Evolutionary conservation across 169 alveolate species (phyloP).

Genomic region (Pseudocohnilembus persalinus): DNA sequence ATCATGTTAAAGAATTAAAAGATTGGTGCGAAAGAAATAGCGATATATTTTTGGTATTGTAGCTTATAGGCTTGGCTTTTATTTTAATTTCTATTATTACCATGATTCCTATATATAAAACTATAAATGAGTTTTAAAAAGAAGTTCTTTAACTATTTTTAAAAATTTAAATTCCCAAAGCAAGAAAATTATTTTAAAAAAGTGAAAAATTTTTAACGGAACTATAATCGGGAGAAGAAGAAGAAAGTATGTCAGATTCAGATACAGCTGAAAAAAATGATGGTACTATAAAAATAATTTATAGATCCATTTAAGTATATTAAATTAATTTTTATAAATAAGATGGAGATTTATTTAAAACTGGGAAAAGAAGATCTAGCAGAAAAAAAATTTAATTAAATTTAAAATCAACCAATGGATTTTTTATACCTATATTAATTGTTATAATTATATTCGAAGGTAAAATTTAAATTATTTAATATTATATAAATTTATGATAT

Average conservation of each 20-base stretch:
- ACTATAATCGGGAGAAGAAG: neutral
- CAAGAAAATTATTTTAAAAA: neutral
- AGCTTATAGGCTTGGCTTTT: neutral
- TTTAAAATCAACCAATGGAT: neutral
- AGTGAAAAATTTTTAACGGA: neutral
- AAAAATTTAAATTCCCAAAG: too few species aligned
- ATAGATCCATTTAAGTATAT: too few species aligned
- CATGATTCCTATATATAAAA: neutral
- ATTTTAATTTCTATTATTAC: neutral
- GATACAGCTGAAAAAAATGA: neutral
- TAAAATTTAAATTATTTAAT: too few species aligned
- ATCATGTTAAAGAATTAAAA: neutral
- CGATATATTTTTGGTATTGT: neutral
- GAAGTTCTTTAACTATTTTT: neutral
- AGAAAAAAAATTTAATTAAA: too few species aligned
- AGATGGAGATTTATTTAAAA: neutral
- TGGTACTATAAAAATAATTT: too few species aligned
- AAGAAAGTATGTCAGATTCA: neutral
- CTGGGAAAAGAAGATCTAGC: neutral
- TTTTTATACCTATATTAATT: neutral
- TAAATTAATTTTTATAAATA: too few species aligned
- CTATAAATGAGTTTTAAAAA: neutral
- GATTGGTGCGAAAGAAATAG: neutral
- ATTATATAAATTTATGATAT: too few species aligned
- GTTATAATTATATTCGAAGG: neutral